Percentiles rank a stretch among this genome's conserved stretches.
Evolutionary conservation across 1,284 basidiomycete genomes (phyloP).

Genomic region (Leucoagaricus sp.): DNA sequence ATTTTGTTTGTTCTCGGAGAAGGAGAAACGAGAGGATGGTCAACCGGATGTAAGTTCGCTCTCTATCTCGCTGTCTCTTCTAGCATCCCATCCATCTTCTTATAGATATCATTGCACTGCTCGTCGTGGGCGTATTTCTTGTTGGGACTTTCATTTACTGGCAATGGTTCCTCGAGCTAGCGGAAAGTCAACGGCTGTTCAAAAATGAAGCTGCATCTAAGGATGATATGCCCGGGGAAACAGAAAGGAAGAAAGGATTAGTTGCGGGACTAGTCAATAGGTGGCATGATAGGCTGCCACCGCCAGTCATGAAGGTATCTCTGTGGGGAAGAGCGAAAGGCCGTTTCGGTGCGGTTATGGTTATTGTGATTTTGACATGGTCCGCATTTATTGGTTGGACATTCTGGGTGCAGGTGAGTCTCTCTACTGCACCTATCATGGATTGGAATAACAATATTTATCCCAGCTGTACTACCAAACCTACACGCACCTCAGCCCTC

Average conservation of each 20-base stretch:
- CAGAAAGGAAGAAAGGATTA: neutral
- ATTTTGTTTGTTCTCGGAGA: conserved; percentile 82
- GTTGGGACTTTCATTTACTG: conserved; percentile 65
- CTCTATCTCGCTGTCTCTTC: neutral
- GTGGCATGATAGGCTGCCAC: conserved; percentile 32
- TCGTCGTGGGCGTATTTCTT: conserved; percentile 64
- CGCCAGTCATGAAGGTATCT: conserved; percentile 71
- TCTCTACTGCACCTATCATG: too few species aligned
- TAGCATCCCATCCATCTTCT: neutral
- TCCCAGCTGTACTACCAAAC: conserved; percentile 74
- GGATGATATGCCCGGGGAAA: neutral
- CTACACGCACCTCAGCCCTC: conserved; percentile 52
- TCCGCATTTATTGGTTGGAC: conserved; percentile 58
- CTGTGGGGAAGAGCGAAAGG: conserved; percentile 71
- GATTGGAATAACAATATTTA: too few species aligned
- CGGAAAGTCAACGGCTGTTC: conserved; percentile 30
- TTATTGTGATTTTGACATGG: conserved; percentile 73
- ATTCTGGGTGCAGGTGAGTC: conserved; percentile 58
- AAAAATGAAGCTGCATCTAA: neutral
- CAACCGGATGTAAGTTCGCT: conserved; percentile 68
- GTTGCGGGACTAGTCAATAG: neutral
- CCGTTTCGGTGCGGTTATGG: conserved; percentile 64
- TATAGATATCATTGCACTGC: too few species aligned
- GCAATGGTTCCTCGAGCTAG: conserved; percentile 63
- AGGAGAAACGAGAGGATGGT: conserved; percentile 77